Evolutionary conservation across 2,329 filamentous ascomycete species (phyloP).

Genomic region (Xylaria sp.): DNA sequence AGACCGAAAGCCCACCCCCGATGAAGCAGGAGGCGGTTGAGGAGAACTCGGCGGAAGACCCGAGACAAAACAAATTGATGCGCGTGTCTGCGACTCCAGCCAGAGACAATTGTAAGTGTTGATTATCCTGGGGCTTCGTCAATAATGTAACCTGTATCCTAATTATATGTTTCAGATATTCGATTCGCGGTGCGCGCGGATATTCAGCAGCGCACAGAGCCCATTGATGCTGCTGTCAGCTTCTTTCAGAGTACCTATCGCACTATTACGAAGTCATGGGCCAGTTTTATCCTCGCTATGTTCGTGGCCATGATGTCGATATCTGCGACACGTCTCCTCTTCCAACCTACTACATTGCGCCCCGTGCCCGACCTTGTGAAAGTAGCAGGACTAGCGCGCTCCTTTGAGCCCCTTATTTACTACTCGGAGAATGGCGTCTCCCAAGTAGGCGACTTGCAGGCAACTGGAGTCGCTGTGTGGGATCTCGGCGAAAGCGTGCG

Average conservation of each 20-base stretch:
- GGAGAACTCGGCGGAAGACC: slow-evolving; percentile 37
- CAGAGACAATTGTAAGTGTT: slow-evolving; percentile 62
- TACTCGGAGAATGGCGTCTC: slow-evolving; percentile 90
- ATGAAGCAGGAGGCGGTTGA: slow-evolving; percentile 38
- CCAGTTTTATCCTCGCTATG: slow-evolving; percentile 71
- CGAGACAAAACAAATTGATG: slow-evolving; percentile 46
- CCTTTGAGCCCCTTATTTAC: slow-evolving; percentile 93
- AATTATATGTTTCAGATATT: slow-evolving; percentile 69
- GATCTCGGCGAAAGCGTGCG: slow-evolving; percentile 92
- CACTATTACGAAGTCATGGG: slow-evolving; percentile 74
- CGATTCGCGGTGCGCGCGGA: slow-evolving; percentile 88
- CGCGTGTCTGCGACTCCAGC: slow-evolving; percentile 48
- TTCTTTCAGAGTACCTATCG: slow-evolving; percentile 70
- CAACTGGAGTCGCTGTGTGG: slow-evolving; percentile 93
- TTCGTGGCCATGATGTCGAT: slow-evolving; percentile 72
- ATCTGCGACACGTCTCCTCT: slow-evolving; percentile 71
- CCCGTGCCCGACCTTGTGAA: slow-evolving; percentile 88
- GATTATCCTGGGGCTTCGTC: not conserved
- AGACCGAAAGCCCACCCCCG: slow-evolving; percentile 47
- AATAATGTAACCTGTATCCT: slow-evolving; percentile 27
- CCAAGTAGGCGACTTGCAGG: slow-evolving; percentile 88
- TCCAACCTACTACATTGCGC: slow-evolving; percentile 72
- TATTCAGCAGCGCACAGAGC: slow-evolving; percentile 86
- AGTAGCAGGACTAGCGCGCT: slow-evolving; percentile 86
- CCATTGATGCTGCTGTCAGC: slow-evolving; percentile 77